phyloP scores from a whole-genome alignment of 1,284 basidiomycete species.

The Lignosus rhinocerotis region DNA sequence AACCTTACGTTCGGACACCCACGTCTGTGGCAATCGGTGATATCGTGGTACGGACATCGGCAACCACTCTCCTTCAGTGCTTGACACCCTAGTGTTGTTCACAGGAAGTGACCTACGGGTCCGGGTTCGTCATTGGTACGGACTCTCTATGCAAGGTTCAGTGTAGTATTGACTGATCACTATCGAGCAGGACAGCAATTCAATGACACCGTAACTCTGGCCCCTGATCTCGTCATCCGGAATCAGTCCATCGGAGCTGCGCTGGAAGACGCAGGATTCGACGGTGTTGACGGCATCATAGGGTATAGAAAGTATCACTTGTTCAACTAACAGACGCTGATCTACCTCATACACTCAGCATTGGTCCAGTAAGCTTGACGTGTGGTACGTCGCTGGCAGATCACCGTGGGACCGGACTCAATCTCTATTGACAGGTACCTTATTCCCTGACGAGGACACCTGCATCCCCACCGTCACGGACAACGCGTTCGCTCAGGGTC shows the following conservation, averaged over 20 bases:
- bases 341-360: slow-evolving; percentile 26
- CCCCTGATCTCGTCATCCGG: slow-evolving; percentile 39
- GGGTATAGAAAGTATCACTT: slow-evolving; percentile 34
- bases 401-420: neutral
- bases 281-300: slow-evolving; percentile 51
- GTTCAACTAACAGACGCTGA: neutral
- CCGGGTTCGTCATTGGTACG: slow-evolving; percentile 48
- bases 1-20: slow-evolving; percentile 36
- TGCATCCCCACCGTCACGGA: slow-evolving; percentile 45
- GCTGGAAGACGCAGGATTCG: slow-evolving; percentile 38
- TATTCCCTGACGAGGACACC: slow-evolving; percentile 33
- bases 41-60: slow-evolving; percentile 33
- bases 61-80: neutral
- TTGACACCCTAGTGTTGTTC: neutral
- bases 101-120: slow-evolving; percentile 35
- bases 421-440: slow-evolving; percentile 27
- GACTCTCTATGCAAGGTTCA: slow-evolving; percentile 25
- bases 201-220: slow-evolving; percentile 28
- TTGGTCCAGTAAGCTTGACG: slow-evolving; percentile 49
- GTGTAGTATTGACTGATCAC: slow-evolving; percentile 38
- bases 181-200: slow-evolving; percentile 23
- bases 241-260: slow-evolving; percentile 54
- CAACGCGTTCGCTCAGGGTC: slow-evolving; percentile 42
- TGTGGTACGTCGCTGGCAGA: slow-evolving; percentile 17
- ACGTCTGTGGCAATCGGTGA: slow-evolving; percentile 43